Percentiles rank a stretch among this genome's conserved stretches.
Evolutionary conservation across 306 rosid species (phyloP).

Genomic region (Leucaena leucocephala): DNA sequence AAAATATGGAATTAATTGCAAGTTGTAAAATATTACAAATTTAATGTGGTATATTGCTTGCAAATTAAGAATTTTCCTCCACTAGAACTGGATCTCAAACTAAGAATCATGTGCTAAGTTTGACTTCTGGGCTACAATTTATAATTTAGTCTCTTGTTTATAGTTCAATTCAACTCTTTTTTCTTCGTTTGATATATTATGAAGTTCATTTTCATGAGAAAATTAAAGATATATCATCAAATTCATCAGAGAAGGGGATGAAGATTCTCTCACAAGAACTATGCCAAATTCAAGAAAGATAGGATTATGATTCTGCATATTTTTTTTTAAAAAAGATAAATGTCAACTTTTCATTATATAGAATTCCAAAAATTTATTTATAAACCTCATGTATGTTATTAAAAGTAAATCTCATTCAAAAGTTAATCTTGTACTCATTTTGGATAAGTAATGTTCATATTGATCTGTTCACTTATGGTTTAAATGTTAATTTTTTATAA

Average conservation of each 20-base stretch:
- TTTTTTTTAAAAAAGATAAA: neutral
- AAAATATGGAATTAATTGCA: neutral
- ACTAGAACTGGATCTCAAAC: constrained; percentile 41
- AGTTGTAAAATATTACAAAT: neutral
- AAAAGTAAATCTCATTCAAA: neutral
- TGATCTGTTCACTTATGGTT: neutral
- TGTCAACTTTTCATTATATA: neutral
- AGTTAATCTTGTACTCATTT: neutral
- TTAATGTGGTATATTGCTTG: constrained; percentile 35
- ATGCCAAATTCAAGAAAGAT: neutral
- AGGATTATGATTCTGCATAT: neutral
- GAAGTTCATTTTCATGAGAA: neutral
- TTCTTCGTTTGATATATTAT: constrained; percentile 4
- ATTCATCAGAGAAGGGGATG: constrained; percentile 26
- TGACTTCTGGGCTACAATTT: constrained; percentile 8
- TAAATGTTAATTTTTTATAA: too few relatives aligned
- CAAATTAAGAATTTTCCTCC: constrained; percentile 33
- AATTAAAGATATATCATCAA: neutral
- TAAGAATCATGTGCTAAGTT: constrained; percentile 30
- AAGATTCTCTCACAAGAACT: neutral
- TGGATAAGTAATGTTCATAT: neutral
- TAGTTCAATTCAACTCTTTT: constrained; percentile 37
- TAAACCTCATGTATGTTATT: neutral
- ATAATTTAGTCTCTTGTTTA: constrained; percentile 9
- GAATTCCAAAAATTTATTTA: neutral